Percentiles rank a stretch among this genome's conserved stretches.
phyloP scores from a whole-genome alignment of 257 asterid species.

The Nicotiana obtusifolia region DNA sequence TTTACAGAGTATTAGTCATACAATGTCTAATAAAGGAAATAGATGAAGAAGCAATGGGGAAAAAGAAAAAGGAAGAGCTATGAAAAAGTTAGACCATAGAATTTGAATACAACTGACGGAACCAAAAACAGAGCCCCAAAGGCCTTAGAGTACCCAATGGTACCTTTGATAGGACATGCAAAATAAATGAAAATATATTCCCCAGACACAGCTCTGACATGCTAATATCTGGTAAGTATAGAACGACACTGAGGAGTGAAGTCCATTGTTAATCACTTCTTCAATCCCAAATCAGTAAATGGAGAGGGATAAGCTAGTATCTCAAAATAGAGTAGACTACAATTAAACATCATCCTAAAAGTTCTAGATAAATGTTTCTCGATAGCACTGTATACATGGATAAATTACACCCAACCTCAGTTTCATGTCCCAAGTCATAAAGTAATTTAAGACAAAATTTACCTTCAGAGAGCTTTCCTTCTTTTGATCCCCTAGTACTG shows the following conservation, averaged over 20 bases:
- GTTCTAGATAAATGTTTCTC: neutral
- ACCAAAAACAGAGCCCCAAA: neutral
- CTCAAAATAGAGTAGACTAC: neutral
- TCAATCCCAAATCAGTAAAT: neutral
- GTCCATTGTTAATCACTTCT: neutral
- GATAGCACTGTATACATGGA: neutral
- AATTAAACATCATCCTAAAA: neutral
- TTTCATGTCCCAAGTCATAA: neutral
- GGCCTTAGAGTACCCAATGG: neutral
- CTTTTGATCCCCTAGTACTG: constrained; percentile 53
- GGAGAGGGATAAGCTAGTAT: neutral
- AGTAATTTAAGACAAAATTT: constrained; percentile 6
- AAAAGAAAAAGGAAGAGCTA: neutral
- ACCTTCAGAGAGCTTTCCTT: constrained; percentile 60
- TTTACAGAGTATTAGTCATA: neutral
- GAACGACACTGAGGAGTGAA: neutral
- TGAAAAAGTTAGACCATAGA: neutral
- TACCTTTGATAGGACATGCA: neutral
- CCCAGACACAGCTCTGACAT: neutral
- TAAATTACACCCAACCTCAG: neutral
- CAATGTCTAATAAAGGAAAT: neutral
- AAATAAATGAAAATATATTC: neutral
- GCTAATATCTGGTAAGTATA: neutral
- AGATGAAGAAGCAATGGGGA: neutral
- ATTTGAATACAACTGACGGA: neutral